These are phyloP conservation scores for Picea abies DNA, from an alignment of 83 land plant species.

Conservation along the genomic window DNA sequence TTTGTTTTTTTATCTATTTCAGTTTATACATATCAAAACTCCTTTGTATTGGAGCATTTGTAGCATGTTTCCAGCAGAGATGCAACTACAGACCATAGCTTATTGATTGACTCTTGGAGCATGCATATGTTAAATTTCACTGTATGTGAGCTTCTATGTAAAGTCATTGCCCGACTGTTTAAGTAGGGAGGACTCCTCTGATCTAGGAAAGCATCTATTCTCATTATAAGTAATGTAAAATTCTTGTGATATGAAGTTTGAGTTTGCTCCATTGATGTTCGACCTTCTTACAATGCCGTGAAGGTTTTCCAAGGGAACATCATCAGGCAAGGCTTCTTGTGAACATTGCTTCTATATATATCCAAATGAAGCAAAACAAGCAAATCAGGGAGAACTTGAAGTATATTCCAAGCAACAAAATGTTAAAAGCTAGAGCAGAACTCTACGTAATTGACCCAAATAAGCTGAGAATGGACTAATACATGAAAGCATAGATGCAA, in stretches of 20 bases:
- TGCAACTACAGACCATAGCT: not conserved
- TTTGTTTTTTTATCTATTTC: too few relatives aligned
- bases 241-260: not conserved
- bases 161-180: not conserved
- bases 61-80: not conserved
- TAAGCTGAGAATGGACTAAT: not conserved
- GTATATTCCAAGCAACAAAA: not conserved
- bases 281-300: not conserved
- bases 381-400: not conserved
- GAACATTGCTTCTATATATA: not conserved
- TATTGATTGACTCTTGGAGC: not conserved
- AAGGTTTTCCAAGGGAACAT: not conserved
- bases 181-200: not conserved
- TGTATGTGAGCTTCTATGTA: not conserved
- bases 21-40: not conserved
- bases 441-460: not conserved
- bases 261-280: not conserved
- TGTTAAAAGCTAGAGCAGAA: not conserved
- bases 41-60: not conserved
- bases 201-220: not conserved
- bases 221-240: not conserved
- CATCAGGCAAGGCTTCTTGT: not conserved
- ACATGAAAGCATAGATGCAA: not conserved
- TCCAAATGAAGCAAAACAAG: not conserved
- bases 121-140: not conserved